Base-by-base conservation (phyloP, 306 rosid species). In the Vachellia collinsii region DNA sequence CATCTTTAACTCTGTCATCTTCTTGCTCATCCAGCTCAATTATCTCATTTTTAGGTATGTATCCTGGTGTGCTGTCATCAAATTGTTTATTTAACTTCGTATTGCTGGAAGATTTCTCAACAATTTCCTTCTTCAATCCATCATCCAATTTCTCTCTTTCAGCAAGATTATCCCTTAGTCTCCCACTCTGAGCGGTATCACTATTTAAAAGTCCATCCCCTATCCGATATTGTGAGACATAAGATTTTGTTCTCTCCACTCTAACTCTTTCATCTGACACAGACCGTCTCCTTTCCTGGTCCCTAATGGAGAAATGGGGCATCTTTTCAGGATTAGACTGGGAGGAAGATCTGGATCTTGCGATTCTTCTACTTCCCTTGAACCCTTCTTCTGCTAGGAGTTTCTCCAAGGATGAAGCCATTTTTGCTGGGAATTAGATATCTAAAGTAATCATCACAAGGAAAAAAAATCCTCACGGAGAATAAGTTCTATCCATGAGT, bases 371-470 rank as follows among this genome's bases (percentile, higher is more conserved):
- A 74, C 83, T 81, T 82, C 89, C 92, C 81, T 78, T 92, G 85
- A 94, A 94, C 16, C 98, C 98, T 81, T 94, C 98, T 85, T 84
- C 68, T 53, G 88, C 88, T 62, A 94, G 92, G 82, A 94, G 97
- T 71, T 94, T 89, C 82, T 89, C 87, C 87, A 94, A 87, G 62
- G 98, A 90, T 54, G 94, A 88, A 47, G 95, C 87, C 98, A 94
- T 94, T 56, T 74, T 11, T 19, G 72, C 76, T 74, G 77, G 50
- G 46, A 74, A 50, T 70, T 54, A 64, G 65, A 46, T 38, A 69
- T 64, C 19, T 68, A 19, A 42, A 22, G 39, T 7, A 6, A 70
- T 11, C 17, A 5, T 41, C 47, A 36, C 82, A 20, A 11, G 14
- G 3, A 1, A 72, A 41, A 11, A 11, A 19, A 67, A 79, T 81